Evolutionary conservation across 768 basidiomycete genomes (phyloP).

Genomic region (Pulveroboletus sp.): DNA sequence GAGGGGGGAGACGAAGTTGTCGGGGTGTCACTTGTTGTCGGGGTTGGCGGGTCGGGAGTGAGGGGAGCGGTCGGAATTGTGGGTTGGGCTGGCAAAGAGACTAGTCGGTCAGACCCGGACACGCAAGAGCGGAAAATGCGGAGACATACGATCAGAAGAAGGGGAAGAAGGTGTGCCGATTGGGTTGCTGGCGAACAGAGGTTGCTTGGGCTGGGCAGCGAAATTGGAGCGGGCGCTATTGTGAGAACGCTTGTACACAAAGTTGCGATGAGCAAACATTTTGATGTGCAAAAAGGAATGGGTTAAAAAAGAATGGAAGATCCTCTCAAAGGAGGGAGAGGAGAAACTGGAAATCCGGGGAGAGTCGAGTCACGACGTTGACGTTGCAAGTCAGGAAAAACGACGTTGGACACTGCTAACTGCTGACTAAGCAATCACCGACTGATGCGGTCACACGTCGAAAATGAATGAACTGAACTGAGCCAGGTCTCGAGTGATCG

Average conservation of each 20-base stretch:
- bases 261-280: conserved; percentile 14
- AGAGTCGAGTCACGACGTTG: too few species aligned
- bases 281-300: conserved; percentile 24
- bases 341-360: neutral
- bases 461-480: too few species aligned
- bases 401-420: too few species aligned
- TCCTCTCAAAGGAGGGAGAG: neutral
- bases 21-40: conserved; percentile 16
- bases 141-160: neutral
- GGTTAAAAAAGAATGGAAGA: conserved; percentile 18
- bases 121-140: neutral
- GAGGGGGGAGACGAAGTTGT: conserved; percentile 4
- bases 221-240: conserved; percentile 7
- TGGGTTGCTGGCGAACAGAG: neutral
- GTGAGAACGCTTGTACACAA: conserved; percentile 16
- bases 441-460: too few species aligned
- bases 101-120: conserved; percentile 3
- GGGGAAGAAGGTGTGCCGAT: neutral
- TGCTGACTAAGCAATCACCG: conserved; percentile 6
- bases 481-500: too few species aligned
- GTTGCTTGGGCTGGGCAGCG: conserved; percentile 1
- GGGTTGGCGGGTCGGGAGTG: conserved; percentile 1
- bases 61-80: neutral
- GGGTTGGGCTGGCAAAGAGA: conserved; percentile 1
- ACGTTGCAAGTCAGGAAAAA: too few species aligned